These are phyloP conservation scores for Mycena sanguinolenta DNA, from an alignment of 768 basidiomycete genomes.

Conservation along the genomic window DNA sequence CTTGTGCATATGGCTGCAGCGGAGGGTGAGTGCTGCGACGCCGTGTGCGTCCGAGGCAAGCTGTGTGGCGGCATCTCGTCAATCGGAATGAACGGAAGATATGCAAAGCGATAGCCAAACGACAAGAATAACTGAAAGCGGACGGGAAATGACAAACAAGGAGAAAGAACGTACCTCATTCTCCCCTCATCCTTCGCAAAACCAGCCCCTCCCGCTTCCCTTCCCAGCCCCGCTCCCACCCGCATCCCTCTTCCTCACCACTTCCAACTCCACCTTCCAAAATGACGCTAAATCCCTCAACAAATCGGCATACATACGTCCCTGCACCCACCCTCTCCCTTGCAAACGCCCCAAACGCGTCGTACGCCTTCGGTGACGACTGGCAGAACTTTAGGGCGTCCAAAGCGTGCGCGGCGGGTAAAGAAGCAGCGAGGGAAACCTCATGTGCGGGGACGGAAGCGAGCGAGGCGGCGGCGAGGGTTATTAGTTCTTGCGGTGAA, in stretches of 20 bases:
- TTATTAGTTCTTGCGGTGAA: not conserved
- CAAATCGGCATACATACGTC: not conserved
- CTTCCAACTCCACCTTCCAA: not conserved
- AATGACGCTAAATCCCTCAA: not conserved
- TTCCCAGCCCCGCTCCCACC: no score
- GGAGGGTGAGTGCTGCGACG: conserved; percentile 19
- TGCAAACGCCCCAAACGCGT: conserved; percentile 30
- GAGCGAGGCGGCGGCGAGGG: not conserved
- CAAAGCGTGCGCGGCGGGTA: conserved; percentile 21
- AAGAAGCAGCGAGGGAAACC: conserved; percentile 1
- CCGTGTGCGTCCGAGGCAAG: conserved; percentile 2
- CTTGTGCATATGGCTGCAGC: conserved; percentile 2
- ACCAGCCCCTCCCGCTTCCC: no score
- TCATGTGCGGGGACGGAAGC: conserved; percentile 5
- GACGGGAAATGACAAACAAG: no score
- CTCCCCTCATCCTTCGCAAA: no score
- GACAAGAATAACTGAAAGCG: no score
- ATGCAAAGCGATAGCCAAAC: no score
- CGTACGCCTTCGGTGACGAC: conserved; percentile 23
- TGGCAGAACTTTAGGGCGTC: conserved; percentile 22
- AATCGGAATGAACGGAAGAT: no score
- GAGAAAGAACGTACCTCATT: no score
- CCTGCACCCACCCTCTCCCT: conserved; percentile 4
- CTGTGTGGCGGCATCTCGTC: no score
- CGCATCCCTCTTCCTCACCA: no score